Base-by-base conservation (phyloP, 768 basidiomycete genomes). In the Chiua virens region DNA sequence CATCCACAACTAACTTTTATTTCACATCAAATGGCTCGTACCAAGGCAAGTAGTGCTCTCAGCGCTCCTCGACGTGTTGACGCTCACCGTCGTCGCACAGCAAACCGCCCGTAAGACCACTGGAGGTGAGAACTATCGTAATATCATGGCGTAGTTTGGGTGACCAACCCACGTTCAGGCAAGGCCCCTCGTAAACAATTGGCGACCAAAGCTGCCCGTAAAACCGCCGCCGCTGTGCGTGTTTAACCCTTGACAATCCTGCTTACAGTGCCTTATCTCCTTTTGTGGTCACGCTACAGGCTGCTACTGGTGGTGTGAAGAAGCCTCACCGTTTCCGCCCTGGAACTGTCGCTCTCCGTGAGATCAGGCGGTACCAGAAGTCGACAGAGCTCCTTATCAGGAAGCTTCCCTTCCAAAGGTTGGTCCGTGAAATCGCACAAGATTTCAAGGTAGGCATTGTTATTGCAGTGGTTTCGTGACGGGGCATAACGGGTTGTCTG, bases 81-180 rank as follows among this genome's bases (percentile, higher is more conserved):
- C 44, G 43, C 55, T 57, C 46, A 58, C 46, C n/a, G n/a, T n/a
- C n/a, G n/a, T n/a, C n/a, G n/a, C n/a, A n/a, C n/a, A 93, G 94
- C 95, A 97, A 93, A 97, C 94, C 70, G 95, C 95, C 68, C 92
- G 95, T 76, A 97, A 98, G 81, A 97, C 95, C 51, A 97, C 96
- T 58, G 96, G 96, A 87, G 94, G 93, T 86, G 62, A 61, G 82
- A 75, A 52, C 2, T 60, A 52, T 56, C 56, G 11, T 42, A 4
- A 15, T 30, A 55, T 50, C 34, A 54, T 50, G 23, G 52, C 56
- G 53, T 53, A 42, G 51, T 56, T 50, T 49, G 50, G 55, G 52
- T 58, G 56, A 59, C 66, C 34, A 59, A 57, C 62, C 52, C 50
- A 56, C 55, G 41, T 61, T 11, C 63, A 89, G 89, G 89, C 68